These are phyloP conservation scores for Pestalotiopsis sp. DNA, from an alignment of 2,329 filamentous ascomycete species.

Conservation along the genomic window DNA sequence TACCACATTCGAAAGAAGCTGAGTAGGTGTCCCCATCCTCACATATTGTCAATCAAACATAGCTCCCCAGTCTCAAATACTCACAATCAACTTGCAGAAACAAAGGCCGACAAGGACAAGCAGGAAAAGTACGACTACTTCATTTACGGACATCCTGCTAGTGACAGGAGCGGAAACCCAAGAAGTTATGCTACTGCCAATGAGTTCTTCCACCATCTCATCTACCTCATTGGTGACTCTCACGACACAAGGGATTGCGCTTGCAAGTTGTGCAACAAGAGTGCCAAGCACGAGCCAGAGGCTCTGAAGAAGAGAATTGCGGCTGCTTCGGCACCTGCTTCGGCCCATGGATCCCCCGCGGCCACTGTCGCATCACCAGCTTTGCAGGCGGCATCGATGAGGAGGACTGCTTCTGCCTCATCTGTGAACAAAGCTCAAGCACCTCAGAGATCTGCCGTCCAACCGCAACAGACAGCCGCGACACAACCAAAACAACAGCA, in stretches of 20 bases:
- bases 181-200: conserved; percentile 17
- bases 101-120: conserved; percentile 9
- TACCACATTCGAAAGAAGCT: conserved; percentile 19
- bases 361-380: neutral
- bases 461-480: conserved; percentile 15
- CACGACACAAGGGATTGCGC: conserved; percentile 13
- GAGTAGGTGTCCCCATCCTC: neutral
- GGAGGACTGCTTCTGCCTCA: conserved; percentile 13
- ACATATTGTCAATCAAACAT: too few relatives aligned
- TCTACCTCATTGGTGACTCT: conserved; percentile 17
- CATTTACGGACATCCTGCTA: conserved; percentile 20
- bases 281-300: conserved; percentile 11
- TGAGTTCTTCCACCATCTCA: conserved; percentile 19
- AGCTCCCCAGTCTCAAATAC: neutral
- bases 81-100: neutral
- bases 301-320: conserved; percentile 7
- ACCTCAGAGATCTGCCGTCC: neutral
- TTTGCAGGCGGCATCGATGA: conserved; percentile 13
- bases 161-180: conserved; percentile 15
- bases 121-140: conserved; percentile 14
- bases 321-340: neutral
- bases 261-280: conserved; percentile 18
- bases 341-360: neutral
- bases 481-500: neutral
- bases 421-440: conserved; percentile 5